Evolutionary conservation across 2,329 filamentous ascomycete genomes (phyloP), one percentile per base, ranked within the genome.

Genomic region (Colletotrichum musicola): DNA sequence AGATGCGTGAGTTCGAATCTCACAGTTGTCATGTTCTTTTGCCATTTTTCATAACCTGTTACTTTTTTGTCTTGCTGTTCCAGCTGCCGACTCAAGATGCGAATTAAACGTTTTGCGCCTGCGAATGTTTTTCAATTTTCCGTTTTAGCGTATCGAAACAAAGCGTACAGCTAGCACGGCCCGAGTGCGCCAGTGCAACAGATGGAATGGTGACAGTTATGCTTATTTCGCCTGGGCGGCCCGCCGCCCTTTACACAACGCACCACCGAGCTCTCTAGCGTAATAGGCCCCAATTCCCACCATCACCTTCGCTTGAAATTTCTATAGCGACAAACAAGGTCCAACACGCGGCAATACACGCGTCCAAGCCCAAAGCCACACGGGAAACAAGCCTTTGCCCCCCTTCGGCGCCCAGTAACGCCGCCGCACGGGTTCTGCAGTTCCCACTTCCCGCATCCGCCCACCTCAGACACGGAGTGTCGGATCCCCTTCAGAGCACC

Each of bases 1-100:
- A 68, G 65, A 68, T 55, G 65, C 65, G 65, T 68, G 65, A 68
- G 65, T 68, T 68, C 65, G 65, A 68, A 68, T 68, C 65, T 68
- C 65, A 65, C 65, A 68, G 65, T 68, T 68, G 40, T 68, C 65
- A 68, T 4, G 2, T 46, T 46, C 18, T 63, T 62, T 47, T 55
- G 16, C 1, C 40, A 42, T 6, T 50, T 42, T 4, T 1, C 4
- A 4, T 1, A 6, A 4, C 16, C 13, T 20, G 5, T 10, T n/a
- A 3, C 14, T 42, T 14, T n/a, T 42, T 42, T 5, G 14, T 7
- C 5, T 35, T 9, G 30, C 6, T 35, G 9, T 35, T 35, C 30
- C 1, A 10, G 6, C 30, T 35, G 30, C 12, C 30, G 1, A 10
- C 30, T 10, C 10, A 10, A 7, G 9, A 35, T 35, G 30, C 30